phyloP scores from a whole-genome alignment of 2,329 filamentous ascomycete genomes.

The Botryotinia narcissicola region DNA sequence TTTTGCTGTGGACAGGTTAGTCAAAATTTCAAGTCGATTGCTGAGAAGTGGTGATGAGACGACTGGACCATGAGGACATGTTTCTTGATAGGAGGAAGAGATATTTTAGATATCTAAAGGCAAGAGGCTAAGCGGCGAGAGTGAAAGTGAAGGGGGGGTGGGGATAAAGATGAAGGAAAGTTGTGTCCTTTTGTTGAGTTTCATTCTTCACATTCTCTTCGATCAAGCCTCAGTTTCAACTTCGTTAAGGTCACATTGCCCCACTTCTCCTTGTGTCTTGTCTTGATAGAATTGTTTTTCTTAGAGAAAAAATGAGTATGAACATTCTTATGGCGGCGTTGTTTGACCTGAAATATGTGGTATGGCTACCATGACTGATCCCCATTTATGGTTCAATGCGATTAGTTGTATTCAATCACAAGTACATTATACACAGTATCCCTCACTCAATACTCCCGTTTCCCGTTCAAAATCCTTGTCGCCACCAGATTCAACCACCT shows the following conservation, averaged over 20 bases:
- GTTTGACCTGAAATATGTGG: neutral
- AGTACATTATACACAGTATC: neutral
- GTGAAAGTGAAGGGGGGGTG: neutral
- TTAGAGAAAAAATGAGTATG: neutral
- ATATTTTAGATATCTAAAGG: neutral
- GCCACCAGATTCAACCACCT: neutral
- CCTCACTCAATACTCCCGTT: neutral
- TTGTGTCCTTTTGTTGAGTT: neutral
- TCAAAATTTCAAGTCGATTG: neutral
- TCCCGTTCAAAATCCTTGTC: fast-evolving
- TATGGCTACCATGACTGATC: neutral
- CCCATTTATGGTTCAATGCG: neutral
- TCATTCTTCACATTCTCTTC: neutral
- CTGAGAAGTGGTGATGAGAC: neutral
- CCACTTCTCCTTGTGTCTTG: too few relatives aligned
- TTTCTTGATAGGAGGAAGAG: neutral
- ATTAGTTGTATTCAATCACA: neutral
- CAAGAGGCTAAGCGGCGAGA: neutral
- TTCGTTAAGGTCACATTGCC: neutral
- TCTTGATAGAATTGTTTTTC: too few relatives aligned
- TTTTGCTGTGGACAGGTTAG: neutral
- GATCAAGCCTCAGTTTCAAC: neutral
- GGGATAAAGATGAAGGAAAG: neutral
- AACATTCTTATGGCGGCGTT: neutral
- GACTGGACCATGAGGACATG: neutral